A percentile compares a stretch with the other conserved stretches of the same genome.
phyloP scores from a whole-genome alignment of 2,329 filamentous ascomycete species.

The Alternaria rosae region DNA sequence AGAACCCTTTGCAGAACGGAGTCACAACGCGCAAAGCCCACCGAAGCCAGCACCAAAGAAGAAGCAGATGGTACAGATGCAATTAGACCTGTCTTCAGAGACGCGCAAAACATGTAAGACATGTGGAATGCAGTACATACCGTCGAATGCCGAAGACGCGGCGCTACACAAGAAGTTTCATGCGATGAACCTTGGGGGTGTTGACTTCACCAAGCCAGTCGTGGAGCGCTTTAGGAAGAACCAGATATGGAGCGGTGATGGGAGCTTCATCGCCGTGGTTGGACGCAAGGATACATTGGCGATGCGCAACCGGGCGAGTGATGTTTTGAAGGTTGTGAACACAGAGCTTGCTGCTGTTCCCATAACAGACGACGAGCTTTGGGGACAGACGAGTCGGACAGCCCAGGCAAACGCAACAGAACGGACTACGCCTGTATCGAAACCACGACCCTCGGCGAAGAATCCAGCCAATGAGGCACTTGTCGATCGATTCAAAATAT shows the following conservation, averaged over 20 bases:
- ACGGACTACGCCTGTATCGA: slow-evolving; percentile 6
- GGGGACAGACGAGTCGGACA: slow-evolving; percentile 57
- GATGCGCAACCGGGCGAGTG: slow-evolving; percentile 62
- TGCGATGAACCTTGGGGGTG: slow-evolving; percentile 66
- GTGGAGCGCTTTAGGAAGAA: slow-evolving; percentile 60
- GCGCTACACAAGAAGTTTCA: slow-evolving; percentile 70
- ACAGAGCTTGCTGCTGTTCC: slow-evolving; percentile 67
- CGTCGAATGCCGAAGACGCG: slow-evolving; percentile 67
- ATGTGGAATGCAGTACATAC: slow-evolving; percentile 73
- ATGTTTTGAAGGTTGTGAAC: slow-evolving; percentile 66
- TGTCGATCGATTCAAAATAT: slow-evolving; percentile 64
- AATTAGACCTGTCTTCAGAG: slow-evolving; percentile 65
- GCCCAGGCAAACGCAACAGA: slow-evolving; percentile 6
- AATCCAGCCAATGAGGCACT: slow-evolving; percentile 34
- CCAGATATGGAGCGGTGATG: slow-evolving; percentile 57
- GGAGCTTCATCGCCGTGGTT: slow-evolving; percentile 65
- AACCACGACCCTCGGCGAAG: slow-evolving; percentile 42
- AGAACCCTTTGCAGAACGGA: slow-evolving; percentile 33
- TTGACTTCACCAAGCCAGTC: slow-evolving; percentile 67
- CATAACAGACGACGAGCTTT: slow-evolving; percentile 65
- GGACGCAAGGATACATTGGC: slow-evolving; percentile 61
- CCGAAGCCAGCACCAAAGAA: slow-evolving; percentile 36
- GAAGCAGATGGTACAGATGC: slow-evolving; percentile 63
- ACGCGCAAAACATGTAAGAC: slow-evolving; percentile 64
- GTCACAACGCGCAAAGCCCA: slow-evolving; percentile 45